Evolutionary conservation across 208 protist genomes (phyloP), one percentile per base, ranked within the genome.

Genomic region (Trypanosomatidae sp.): DNA sequence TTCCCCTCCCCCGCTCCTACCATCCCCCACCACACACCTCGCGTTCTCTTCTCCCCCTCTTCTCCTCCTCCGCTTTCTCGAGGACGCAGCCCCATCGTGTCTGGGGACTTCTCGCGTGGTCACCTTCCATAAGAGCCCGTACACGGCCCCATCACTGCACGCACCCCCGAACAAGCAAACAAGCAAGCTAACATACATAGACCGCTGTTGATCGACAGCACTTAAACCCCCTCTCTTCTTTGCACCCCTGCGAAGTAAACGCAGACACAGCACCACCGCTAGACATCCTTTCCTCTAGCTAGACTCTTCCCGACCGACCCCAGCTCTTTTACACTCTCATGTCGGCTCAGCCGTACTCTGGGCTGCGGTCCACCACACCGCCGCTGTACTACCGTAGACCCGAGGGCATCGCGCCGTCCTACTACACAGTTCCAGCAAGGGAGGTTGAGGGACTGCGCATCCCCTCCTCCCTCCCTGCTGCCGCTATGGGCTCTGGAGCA

Each of bases 341-440:
- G 75, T 74, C 77, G 10, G 70, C 44, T 58, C 81, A 76, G 43
- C 69, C 74, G 25, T 84, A 79, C 65, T 30, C 70, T 15, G 66
- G 74, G 22, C 76, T 80, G 75, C 89, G 89, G 55, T 79, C 86
- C 36, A 88, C 82, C 33, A 91, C 89, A 15, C 86, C 86, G 46
- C 89, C 89, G 64, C 86, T 93, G 43, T 91, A 88, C 76, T 91
- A 93, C 76, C 69, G 71, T 33, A 73, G 82, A 9, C 86, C 84
- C 1, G 85, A 93, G 41, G 82, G 86, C 39, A 64, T 62, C 39
- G 66, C 89, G 17, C 72, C 79, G 28, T 73, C 86, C 36, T 88
- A 91, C 78, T 84, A 90, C 83, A 77, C 81, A 39, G 73, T 79
- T 30, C 76, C 65, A 25, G 33, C 65, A 30, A 49, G 25, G 4